These are phyloP conservation scores for Cladorrhinum sp. DNA, from an alignment of 2,329 filamentous ascomycete genomes.

Conservation along the genomic window DNA sequence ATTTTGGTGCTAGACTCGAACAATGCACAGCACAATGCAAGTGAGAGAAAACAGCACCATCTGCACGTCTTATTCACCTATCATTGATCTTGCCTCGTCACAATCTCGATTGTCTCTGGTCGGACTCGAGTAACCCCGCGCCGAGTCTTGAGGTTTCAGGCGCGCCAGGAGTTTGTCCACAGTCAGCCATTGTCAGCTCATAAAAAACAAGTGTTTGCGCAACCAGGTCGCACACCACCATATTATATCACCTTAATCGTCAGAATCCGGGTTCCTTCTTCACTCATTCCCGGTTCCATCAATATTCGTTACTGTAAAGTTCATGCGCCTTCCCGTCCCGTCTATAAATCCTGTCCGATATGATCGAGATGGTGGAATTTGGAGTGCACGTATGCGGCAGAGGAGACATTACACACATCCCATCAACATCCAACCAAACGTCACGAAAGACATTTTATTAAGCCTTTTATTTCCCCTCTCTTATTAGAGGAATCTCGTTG, in stretches of 20 bases:
- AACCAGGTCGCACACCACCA: not conserved
- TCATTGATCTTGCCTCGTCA: not conserved
- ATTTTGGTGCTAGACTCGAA: not conserved
- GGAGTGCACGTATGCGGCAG: too few species aligned
- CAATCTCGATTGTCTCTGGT: not conserved
- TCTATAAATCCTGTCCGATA: not conserved
- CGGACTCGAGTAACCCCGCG: not conserved
- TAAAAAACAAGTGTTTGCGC: too few species aligned
- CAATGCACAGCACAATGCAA: not conserved
- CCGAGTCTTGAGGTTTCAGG: not conserved
- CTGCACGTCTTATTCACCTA: not conserved
- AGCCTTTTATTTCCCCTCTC: too few species aligned
- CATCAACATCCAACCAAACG: too few species aligned
- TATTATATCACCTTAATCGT: not conserved
- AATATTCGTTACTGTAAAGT: not conserved
- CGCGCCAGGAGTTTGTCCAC: too few species aligned
- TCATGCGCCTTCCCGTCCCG: not conserved
- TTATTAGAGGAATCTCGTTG: too few species aligned
- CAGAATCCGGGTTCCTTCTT: not conserved
- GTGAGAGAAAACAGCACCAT: not conserved
- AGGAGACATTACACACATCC: too few species aligned
- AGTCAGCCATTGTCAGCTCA: too few species aligned
- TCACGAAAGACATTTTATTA: too few species aligned
- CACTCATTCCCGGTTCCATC: not conserved
- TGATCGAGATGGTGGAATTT: not conserved